phyloP scores from a whole-genome alignment of 202 grass and related monocot genomes.

The Panicum hallii region DNA sequence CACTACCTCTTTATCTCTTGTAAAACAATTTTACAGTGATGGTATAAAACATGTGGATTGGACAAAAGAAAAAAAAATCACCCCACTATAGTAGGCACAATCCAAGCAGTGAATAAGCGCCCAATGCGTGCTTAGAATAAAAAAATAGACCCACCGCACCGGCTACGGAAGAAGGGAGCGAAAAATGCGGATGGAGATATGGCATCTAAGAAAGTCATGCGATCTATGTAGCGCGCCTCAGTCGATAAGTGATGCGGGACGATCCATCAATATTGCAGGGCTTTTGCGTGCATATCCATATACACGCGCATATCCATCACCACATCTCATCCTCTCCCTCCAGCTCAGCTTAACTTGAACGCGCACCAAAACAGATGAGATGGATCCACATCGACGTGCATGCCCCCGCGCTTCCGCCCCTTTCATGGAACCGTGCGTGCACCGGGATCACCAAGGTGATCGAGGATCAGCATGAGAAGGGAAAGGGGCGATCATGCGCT shows the following conservation, averaged over 20 bases:
- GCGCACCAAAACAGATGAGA: slow-evolving; percentile 37
- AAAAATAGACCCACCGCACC: background rate
- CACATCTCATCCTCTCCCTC: background rate
- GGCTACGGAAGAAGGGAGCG: no score
- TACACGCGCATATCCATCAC: background rate
- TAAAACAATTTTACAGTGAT: background rate
- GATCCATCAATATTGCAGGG: slow-evolving; percentile 1
- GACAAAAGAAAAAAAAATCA: background rate
- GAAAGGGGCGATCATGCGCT: background rate
- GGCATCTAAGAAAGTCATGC: no score
- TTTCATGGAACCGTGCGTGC: background rate
- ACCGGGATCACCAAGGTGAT: background rate
- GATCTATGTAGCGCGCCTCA: no score
- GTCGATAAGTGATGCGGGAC: no score
- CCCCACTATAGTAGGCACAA: background rate
- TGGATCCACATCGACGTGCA: slow-evolving; percentile 32
- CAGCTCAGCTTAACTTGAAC: slow-evolving; percentile 31
- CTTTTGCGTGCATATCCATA: slow-evolving; percentile 33
- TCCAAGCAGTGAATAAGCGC: background rate
- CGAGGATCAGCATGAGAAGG: slow-evolving; percentile 12
- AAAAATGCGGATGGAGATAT: no score
- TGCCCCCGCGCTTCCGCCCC: background rate
- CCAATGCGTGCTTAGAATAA: background rate
- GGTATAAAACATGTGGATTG: background rate
- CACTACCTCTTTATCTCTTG: background rate